A percentile compares a stretch with the other conserved stretches of the same genome.
These are phyloP conservation scores for Coffea canephora DNA, from an alignment of 257 asterid genomes.

Conservation along the genomic window DNA sequence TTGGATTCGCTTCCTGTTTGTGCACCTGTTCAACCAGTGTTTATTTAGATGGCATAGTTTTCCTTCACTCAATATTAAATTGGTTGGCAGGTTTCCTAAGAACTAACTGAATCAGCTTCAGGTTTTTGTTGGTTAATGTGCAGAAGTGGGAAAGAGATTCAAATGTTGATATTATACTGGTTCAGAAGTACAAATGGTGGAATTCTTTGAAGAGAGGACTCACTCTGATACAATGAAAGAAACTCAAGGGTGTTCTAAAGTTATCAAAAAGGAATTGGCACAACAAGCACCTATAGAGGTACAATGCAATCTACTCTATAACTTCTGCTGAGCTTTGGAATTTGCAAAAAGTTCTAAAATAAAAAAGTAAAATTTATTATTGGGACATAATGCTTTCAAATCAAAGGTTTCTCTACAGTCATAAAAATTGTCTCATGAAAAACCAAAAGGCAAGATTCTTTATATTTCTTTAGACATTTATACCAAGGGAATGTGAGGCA, in stretches of 20 bases:
- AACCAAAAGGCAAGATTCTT: not conserved
- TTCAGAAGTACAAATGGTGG: conserved; percentile 10
- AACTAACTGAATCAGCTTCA: not conserved
- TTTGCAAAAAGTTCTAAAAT: not conserved
- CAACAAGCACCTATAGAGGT: conserved; percentile 10
- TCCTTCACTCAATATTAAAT: not conserved
- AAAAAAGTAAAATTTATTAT: not conserved
- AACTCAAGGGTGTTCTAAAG: conserved; percentile 1
- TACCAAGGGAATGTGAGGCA: not conserved
- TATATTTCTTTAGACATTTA: not conserved
- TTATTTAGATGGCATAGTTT: not conserved
- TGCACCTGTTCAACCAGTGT: not conserved
- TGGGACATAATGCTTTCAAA: not conserved
- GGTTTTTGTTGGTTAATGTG: conserved; percentile 1
- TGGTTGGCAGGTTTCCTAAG: not conserved
- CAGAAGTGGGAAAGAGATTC: not conserved
- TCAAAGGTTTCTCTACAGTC: not conserved
- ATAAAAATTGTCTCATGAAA: not conserved
- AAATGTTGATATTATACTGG: not conserved
- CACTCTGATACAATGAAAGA: not conserved
- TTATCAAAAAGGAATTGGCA: conserved; percentile 8
- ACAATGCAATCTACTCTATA: not conserved
- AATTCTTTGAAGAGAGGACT: conserved; percentile 10
- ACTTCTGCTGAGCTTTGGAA: not conserved
- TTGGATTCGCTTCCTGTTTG: not conserved